Evolutionary conservation across 306 rosid species (phyloP), one percentile per base, ranked within the genome.

Genomic region (Trichosanthes cucumerina): DNA sequence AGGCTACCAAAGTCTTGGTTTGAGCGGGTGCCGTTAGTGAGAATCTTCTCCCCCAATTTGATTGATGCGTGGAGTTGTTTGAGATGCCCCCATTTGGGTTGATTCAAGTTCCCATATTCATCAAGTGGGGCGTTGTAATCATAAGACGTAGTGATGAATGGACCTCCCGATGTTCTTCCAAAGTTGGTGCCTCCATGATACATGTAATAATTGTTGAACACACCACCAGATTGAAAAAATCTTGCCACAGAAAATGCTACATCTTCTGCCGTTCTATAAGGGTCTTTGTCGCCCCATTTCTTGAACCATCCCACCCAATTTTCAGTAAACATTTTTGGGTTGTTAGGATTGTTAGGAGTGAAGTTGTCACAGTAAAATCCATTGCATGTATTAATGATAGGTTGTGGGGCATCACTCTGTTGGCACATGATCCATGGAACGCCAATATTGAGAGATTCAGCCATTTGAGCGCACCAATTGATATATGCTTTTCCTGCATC

Each of bases 361-460:
- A 93, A 89, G 84, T 89, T 87, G 39, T 92, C 97, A 41, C 96
- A 91, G 83, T 16, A 85, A 91, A 86, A 88, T n/a, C 98, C 91
- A 2, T 93, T 93, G 83, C 98, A 93, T 66, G 96, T 79, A 74
- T 93, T 91, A 19, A 93, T 91, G 91, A 91, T 86, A 0, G 98
- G 96, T 81, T 89, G 89, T 44, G 96, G 96, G 72, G 98, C 98
- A 38, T 91, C 98, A 1, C 78, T 71, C 80, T 93, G 91, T 84
- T 91, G 89, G 91, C 98, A 93, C 98, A 93, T 93, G n/a, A 86
- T 14, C 98, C 94, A 91, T 0, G 94, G 98, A 0, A 86, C 98
- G 0, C 94, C 90, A 5, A 96, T 92, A 4, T 86, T 60, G 77
- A 92, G 97, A 73, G 82, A 85, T 38, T 88, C 93, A 0, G 93